A percentile compares a stretch with the other conserved stretches of the same genome.
Conservation (phyloP, 2,329 filamentous ascomycete species). For the Eutypa lata region DNA sequence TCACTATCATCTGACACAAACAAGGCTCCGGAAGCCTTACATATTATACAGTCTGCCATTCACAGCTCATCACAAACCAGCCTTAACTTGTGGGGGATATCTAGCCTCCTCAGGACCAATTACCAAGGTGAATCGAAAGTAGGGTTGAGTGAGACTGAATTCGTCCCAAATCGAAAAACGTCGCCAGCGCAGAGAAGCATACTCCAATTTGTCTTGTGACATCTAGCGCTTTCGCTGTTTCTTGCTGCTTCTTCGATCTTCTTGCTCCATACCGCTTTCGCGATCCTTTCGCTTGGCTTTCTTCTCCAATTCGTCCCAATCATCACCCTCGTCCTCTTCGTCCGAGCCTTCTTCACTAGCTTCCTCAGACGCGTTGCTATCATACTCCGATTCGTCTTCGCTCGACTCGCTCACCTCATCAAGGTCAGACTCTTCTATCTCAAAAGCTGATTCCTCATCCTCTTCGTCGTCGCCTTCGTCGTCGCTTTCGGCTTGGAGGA, state of each 20-base stretch:
- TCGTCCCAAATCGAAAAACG: neutral
- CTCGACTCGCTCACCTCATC: conserved; percentile 74
- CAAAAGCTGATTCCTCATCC: conserved; percentile 88
- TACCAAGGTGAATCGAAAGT: neutral
- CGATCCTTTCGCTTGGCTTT: conserved; percentile 85
- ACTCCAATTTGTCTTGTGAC: conserved; percentile 4
- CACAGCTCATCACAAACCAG: neutral
- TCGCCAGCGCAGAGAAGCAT: neutral
- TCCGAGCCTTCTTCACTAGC: conserved; percentile 74
- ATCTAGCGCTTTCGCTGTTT: conserved; percentile 51
- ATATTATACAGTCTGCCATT: neutral
- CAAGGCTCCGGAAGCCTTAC: neutral
- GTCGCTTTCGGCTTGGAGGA: conserved; percentile 84
- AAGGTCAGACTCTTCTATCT: conserved; percentile 82
- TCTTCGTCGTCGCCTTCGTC: conserved; percentile 78
- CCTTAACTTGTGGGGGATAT: neutral
- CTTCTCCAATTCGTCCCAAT: conserved; percentile 92
- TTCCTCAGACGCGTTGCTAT: conserved; percentile 81
- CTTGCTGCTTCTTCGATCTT: conserved; percentile 70
- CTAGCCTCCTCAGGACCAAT: neutral
- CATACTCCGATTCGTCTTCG: conserved; percentile 88
- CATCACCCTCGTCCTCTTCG: conserved; percentile 72
- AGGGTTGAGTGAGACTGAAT: neutral
- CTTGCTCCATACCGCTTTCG: conserved; percentile 66
- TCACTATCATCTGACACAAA: neutral